Evolutionary conservation across 2,329 filamentous ascomycete genomes (phyloP).

Genomic region (Byssothecium circinans): DNA sequence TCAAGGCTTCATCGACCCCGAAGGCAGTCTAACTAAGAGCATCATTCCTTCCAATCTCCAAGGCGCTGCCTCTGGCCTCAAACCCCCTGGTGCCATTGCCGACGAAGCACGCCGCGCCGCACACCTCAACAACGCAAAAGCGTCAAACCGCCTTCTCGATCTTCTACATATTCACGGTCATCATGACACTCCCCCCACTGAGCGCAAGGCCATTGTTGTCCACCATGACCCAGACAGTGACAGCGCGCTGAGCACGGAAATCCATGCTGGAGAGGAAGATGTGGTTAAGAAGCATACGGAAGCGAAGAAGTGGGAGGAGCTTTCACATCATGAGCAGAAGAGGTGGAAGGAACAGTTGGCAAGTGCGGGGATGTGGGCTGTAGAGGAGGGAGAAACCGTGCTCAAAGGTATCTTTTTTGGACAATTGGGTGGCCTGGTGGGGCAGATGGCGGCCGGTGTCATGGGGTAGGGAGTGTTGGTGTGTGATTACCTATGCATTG

Average conservation of each 20-base stretch:
- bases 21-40: slow-evolving; percentile 46
- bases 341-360: slow-evolving; percentile 70
- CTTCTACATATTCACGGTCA: slow-evolving; percentile 32
- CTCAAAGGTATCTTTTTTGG: slow-evolving; percentile 78
- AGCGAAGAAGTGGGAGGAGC: slow-evolving; percentile 71
- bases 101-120: slow-evolving; percentile 29
- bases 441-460: slow-evolving; percentile 39
- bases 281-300: slow-evolving; percentile 44
- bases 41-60: slow-evolving; percentile 59
- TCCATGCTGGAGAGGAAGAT: slow-evolving; percentile 38
- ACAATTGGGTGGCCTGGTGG: slow-evolving; percentile 64
- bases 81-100: slow-evolving; percentile 31
- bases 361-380: slow-evolving; percentile 76
- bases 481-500: not conserved
- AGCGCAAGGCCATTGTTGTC: slow-evolving; percentile 47
- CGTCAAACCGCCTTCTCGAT: slow-evolving; percentile 36
- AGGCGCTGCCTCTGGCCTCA: slow-evolving; percentile 32
- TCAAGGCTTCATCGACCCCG: slow-evolving; percentile 59
- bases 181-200: slow-evolving; percentile 7
- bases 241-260: slow-evolving; percentile 45
- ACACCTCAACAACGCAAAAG: slow-evolving; percentile 27
- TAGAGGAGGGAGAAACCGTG: slow-evolving; percentile 74
- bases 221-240: slow-evolving; percentile 41
- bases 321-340: slow-evolving; percentile 63
- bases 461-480: slow-evolving; percentile 15